Evolutionary conservation across 2,329 filamentous ascomycete genomes (phyloP).

Genomic region (Pseudopyrenochaeta lycopersici): DNA sequence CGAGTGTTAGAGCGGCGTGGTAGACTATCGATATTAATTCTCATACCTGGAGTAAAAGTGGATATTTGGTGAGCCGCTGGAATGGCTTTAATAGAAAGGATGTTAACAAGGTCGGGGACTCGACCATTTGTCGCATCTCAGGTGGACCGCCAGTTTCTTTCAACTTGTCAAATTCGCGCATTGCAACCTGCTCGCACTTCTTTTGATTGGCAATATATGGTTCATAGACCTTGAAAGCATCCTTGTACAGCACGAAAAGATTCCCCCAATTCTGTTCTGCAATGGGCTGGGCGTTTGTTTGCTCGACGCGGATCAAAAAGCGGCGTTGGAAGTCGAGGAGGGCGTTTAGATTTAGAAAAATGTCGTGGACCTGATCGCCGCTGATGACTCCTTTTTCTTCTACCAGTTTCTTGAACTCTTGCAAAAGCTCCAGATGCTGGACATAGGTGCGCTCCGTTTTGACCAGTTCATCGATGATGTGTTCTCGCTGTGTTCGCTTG

Average conservation of each 20-base stretch:
- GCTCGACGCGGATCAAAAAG: constrained; percentile 95
- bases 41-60: constrained; percentile 81
- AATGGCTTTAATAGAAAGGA: constrained; percentile 97
- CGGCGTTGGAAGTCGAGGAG: constrained; percentile 95
- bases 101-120: constrained; percentile 85
- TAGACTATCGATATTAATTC: constrained; percentile 3
- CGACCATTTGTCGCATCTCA: constrained; percentile 75
- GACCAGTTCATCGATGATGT: constrained; percentile 90
- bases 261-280: constrained; percentile 89
- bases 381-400: constrained; percentile 88
- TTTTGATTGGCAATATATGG: constrained; percentile 97
- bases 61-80: constrained; percentile 94
- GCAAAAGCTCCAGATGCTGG: constrained; percentile 92
- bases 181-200: constrained; percentile 85
- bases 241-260: constrained; percentile 85
- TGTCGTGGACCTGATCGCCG: constrained; percentile 89
- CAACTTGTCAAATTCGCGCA: constrained; percentile 87
- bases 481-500: constrained; percentile 78
- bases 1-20: constrained; percentile 7
- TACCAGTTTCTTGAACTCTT: constrained; percentile 88
- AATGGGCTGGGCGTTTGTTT: constrained; percentile 84
- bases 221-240: constrained; percentile 91
- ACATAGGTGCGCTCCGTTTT: constrained; percentile 98
- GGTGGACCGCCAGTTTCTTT: constrained; percentile 72
- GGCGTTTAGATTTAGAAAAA: constrained; percentile 95